Evolutionary conservation across 805 yeast genomes (phyloP).

Genomic region (Wickerhamomyces canadensis): DNA sequence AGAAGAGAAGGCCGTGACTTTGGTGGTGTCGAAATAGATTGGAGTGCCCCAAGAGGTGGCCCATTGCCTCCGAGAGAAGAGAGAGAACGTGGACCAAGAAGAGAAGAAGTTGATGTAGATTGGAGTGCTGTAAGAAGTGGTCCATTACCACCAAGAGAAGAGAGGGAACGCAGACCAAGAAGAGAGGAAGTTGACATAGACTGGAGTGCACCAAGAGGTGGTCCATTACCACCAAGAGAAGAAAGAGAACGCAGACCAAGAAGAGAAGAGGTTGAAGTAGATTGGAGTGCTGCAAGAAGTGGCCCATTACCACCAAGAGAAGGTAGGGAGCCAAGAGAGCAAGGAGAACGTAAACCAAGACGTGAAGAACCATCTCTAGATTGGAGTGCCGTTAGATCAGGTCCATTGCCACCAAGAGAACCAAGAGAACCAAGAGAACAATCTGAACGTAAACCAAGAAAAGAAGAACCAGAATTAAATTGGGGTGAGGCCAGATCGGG

Average conservation of each 20-base stretch:
- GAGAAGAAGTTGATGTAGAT: conserved; percentile 35
- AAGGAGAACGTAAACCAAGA: conserved; percentile 24
- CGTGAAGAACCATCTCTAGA: conserved; percentile 41
- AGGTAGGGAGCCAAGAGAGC: conserved; percentile 7
- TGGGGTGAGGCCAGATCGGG: conserved; percentile 22
- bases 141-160: conserved; percentile 33
- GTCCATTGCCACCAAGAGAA: conserved; percentile 25
- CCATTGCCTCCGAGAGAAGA: conserved; percentile 33
- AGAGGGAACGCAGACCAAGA: conserved; percentile 28
- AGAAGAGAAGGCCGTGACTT: conserved; percentile 33
- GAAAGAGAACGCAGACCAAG: conserved; percentile 24
- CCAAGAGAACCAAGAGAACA: conserved; percentile 29
- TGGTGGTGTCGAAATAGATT: conserved; percentile 35
- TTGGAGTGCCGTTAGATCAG: conserved; percentile 40
- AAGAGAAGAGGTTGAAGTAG: conserved; percentile 36
- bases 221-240: conserved; percentile 23
- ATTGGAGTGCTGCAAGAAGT: conserved; percentile 39
- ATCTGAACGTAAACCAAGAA: conserved; percentile 28
- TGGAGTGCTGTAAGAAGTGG: conserved; percentile 49
- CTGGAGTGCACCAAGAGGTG: conserved; percentile 44
- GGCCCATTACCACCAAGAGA: conserved; percentile 25
- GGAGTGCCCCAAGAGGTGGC: conserved; percentile 46
- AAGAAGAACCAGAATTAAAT: conserved; percentile 29
- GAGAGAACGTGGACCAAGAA: conserved; percentile 12
- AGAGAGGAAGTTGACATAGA: conserved; percentile 55